Evolutionary conservation across 1,139 yeast genomes (phyloP).

Genomic region (Diutina neorugosa): DNA sequence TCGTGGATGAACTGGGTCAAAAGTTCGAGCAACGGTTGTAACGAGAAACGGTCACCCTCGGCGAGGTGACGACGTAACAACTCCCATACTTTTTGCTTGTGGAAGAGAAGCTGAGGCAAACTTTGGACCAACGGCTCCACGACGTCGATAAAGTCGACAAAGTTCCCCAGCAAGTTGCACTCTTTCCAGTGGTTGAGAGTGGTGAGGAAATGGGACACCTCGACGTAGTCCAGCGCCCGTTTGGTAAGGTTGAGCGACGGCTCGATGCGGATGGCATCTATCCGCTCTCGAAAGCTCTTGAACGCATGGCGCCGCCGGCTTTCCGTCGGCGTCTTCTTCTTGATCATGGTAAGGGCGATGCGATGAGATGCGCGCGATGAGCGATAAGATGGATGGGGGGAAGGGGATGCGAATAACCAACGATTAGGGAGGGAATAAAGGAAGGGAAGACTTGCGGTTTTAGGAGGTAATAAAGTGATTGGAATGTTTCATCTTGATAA

Average conservation of each 20-base stretch:
- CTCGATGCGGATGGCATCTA: constrained; percentile 76
- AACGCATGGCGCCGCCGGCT: constrained; percentile 37
- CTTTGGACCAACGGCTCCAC: constrained; percentile 51
- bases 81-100: constrained; percentile 50
- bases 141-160: constrained; percentile 49
- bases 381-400: neutral
- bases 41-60: constrained; percentile 52
- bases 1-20: constrained; percentile 84
- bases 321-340: neutral
- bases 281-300: constrained; percentile 69
- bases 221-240: constrained; percentile 60
- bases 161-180: constrained; percentile 65
- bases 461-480: too few relatives aligned
- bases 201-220: constrained; percentile 66
- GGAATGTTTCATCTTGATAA: too few relatives aligned
- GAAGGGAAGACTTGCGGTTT: too few relatives aligned
- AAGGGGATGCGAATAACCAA: too few relatives aligned
- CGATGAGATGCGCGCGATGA: neutral
- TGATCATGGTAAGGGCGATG: neutral
- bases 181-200: constrained; percentile 84
- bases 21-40: constrained; percentile 74
- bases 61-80: constrained; percentile 37
- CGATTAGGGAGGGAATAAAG: too few relatives aligned
- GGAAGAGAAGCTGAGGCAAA: constrained; percentile 70
- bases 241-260: constrained; percentile 56